Evolutionary conservation across 306 rosid species (phyloP).

Genomic region (Spatholobus suberectus): DNA sequence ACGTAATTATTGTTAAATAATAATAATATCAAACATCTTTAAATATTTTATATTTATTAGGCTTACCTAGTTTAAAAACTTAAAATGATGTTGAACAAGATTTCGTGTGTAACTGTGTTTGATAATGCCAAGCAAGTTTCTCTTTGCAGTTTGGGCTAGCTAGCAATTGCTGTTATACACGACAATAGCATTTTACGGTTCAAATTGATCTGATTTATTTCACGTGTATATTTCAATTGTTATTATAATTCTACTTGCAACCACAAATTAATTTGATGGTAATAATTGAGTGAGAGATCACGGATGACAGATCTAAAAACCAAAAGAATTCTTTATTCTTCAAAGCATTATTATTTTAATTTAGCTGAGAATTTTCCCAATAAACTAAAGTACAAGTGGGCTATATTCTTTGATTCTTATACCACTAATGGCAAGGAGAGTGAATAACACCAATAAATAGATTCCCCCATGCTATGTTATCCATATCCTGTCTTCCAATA

Average conservation of each 20-base stretch:
- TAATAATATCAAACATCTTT: no score
- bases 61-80: no score
- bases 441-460: constrained; percentile 22
- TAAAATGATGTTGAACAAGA: no score
- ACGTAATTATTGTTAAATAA: no score
- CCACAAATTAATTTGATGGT: neutral
- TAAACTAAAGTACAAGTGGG: constrained; percentile 31
- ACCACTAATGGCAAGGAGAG: constrained; percentile 41
- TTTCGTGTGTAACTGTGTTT: no score
- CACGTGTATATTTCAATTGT: neutral
- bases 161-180: neutral
- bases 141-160: neutral
- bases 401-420: constrained; percentile 33
- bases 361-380: constrained; percentile 30
- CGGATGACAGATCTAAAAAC: neutral
- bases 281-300: neutral
- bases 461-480: constrained; percentile 34
- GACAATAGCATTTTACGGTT: neutral
- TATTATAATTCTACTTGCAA: neutral
- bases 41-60: no score
- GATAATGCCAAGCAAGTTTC: no score
- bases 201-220: neutral
- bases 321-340: neutral
- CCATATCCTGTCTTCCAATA: constrained; percentile 15
- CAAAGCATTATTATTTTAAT: neutral